phyloP scores from a whole-genome alignment of 2,329 filamentous ascomycete genomes.

The Nemania sp. region DNA sequence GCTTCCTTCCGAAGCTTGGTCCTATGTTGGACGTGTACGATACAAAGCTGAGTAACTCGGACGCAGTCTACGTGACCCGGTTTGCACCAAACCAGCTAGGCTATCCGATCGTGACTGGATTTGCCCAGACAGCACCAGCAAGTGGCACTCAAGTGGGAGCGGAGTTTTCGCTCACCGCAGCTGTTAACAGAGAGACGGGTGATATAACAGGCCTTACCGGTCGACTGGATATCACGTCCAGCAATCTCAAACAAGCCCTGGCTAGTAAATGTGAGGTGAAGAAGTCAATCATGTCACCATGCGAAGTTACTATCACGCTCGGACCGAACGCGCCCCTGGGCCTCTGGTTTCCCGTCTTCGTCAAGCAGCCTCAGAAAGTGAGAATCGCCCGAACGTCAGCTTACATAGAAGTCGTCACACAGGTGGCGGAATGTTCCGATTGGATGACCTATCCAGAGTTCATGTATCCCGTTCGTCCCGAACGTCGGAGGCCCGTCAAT shows the following conservation, averaged over 20 bases:
- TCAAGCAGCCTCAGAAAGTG: constrained; percentile 42
- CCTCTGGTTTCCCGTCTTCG: constrained; percentile 46
- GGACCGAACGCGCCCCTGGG: constrained; percentile 37
- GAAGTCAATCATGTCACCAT: constrained; percentile 39
- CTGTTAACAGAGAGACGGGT: constrained; percentile 7
- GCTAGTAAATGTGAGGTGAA: neutral
- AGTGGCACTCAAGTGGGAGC: neutral
- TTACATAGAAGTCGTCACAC: constrained; percentile 50
- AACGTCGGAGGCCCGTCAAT: constrained; percentile 1
- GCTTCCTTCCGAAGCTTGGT: neutral
- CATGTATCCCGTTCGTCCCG: constrained; percentile 21
- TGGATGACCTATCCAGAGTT: constrained; percentile 5
- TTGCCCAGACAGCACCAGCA: too few species aligned
- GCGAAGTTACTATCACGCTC: constrained; percentile 47
- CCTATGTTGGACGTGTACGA: constrained; percentile 31
- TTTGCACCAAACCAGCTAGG: constrained; percentile 18
- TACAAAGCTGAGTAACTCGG: constrained; percentile 36
- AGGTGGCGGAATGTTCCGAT: constrained; percentile 31
- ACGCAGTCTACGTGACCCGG: constrained; percentile 21
- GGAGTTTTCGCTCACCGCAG: neutral
- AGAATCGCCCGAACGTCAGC: constrained; percentile 49
- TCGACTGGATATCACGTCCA: constrained; percentile 16
- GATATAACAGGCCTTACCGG: constrained; percentile 7
- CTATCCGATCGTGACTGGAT: constrained; percentile 1
- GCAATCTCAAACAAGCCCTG: neutral